phyloP scores from a whole-genome alignment of 371 early-diverging fungal genomes.

The Mucor lusitanicus region DNA sequence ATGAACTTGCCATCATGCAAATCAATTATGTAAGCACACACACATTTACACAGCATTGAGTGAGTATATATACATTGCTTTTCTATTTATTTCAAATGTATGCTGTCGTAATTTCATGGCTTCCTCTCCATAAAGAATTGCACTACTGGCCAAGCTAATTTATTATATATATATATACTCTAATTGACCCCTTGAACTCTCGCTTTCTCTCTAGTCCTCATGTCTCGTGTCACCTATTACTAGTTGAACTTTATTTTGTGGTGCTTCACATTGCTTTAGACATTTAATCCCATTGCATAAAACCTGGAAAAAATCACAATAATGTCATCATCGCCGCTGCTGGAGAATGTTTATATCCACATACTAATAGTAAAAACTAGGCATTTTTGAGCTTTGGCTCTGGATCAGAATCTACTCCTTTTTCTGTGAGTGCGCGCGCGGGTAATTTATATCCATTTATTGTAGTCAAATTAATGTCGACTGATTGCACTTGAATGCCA shows the following conservation, averaged over 20 bases:
- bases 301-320: not conserved
- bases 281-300: not conserved
- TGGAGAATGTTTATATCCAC: not conserved
- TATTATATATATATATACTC: not conserved
- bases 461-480: not conserved
- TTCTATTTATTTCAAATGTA: not conserved
- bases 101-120: not conserved
- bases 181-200: not conserved
- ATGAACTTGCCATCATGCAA: not conserved
- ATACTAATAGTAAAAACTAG: not conserved
- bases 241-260: not conserved
- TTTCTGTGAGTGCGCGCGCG: not conserved
- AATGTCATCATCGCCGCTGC: not conserved
- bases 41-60: not conserved
- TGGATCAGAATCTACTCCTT: not conserved
- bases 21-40: not conserved
- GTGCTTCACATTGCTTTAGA: not conserved
- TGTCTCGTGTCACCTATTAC: constrained; percentile 1
- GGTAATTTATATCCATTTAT: not conserved
- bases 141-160: not conserved
- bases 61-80: not conserved
- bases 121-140: not conserved
- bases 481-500: not conserved
- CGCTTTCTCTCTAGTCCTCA: not conserved
- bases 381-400: not conserved